Percentiles rank a stretch among this genome's conserved stretches.
Evolutionary conservation across 352 stramenopile species (phyloP).

Genomic region (Nothophytophthora sp.): DNA sequence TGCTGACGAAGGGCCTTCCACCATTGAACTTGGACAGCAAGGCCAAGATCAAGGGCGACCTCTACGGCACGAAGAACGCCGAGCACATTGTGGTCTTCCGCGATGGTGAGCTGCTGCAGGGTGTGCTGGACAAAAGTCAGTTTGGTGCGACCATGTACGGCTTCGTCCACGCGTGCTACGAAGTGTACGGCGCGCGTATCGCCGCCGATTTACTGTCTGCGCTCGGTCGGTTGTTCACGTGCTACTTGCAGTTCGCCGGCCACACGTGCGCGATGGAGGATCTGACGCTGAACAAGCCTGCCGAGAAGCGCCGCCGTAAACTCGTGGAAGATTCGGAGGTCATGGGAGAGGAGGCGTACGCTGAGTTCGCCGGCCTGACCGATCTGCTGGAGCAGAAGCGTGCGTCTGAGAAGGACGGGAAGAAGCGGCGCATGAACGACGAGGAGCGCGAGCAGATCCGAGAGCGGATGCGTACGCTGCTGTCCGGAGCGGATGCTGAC

Average conservation of each 20-base stretch:
- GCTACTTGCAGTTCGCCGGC: conserved; percentile 97
- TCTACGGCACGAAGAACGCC: conserved; percentile 93
- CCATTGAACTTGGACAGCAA: conserved; percentile 95
- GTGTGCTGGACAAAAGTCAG: conserved; percentile 99
- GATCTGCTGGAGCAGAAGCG: conserved; percentile 71
- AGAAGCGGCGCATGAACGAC: conserved; percentile 88
- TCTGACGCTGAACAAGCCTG: conserved; percentile 94
- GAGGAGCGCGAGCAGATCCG: conserved; percentile 68
- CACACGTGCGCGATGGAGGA: conserved; percentile 99
- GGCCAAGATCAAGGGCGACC: conserved; percentile 95
- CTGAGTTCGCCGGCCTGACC: conserved; percentile 78
- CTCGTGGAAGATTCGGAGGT: conserved; percentile 89
- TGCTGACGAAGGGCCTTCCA: conserved; percentile 91
- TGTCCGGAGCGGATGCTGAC: conserved; percentile 68
- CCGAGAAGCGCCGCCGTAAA: conserved; percentile 91
- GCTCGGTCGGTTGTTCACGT: conserved; percentile 95
- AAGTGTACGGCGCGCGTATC: conserved; percentile 85
- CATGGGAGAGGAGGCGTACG: conserved; percentile 81
- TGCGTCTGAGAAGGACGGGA: conserved; percentile 43
- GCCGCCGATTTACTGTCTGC: conserved; percentile 83
- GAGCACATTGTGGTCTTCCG: conserved; percentile 98
- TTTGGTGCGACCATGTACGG: conserved; percentile 98
- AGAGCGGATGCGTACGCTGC: conserved; percentile 72
- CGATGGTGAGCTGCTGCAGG: conserved; percentile 95
- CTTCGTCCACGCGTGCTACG: conserved; percentile 97